A percentile compares a stretch with the other conserved stretches of the same genome.
phyloP scores from a whole-genome alignment of 2,329 filamentous ascomycete species.

The Dothistroma septosporum region DNA sequence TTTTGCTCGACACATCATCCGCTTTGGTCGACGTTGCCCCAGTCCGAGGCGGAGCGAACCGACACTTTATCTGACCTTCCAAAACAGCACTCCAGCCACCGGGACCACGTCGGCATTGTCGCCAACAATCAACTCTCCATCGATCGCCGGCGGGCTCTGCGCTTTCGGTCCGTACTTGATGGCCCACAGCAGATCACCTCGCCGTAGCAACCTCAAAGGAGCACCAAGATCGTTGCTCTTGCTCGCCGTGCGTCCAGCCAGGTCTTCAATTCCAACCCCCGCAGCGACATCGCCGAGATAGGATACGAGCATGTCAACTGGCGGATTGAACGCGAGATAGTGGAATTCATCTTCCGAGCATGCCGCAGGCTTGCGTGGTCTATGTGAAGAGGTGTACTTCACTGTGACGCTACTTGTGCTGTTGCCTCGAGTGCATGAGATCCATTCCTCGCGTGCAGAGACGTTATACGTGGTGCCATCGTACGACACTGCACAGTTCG shows the following conservation, averaged over 20 bases:
- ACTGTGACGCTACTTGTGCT: constrained; percentile 17
- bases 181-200: constrained; percentile 24
- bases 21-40: too few species aligned
- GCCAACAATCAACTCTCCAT: constrained; percentile 20
- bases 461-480: constrained; percentile 20
- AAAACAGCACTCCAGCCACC: constrained; percentile 20
- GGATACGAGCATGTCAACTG: constrained; percentile 18
- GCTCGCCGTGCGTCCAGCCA: constrained; percentile 13
- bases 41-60: background rate
- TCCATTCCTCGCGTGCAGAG: constrained; percentile 21
- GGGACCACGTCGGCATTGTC: constrained; percentile 15
- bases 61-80: constrained; percentile 11
- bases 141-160: constrained; percentile 12
- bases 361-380: constrained; percentile 21
- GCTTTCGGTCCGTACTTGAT: constrained; percentile 25
- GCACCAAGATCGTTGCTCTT: constrained; percentile 22
- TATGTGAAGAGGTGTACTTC: constrained; percentile 20
- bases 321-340: constrained; percentile 25
- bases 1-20: too few species aligned
- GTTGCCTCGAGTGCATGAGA: constrained; percentile 16
- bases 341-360: constrained; percentile 18
- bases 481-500: constrained; percentile 21
- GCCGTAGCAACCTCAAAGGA: constrained; percentile 18
- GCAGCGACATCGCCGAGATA: constrained; percentile 23
- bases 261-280: constrained; percentile 16